phyloP scores from a whole-genome alignment of 495 filamentous ascomycete species.

The Aspergillus avenaceus region DNA sequence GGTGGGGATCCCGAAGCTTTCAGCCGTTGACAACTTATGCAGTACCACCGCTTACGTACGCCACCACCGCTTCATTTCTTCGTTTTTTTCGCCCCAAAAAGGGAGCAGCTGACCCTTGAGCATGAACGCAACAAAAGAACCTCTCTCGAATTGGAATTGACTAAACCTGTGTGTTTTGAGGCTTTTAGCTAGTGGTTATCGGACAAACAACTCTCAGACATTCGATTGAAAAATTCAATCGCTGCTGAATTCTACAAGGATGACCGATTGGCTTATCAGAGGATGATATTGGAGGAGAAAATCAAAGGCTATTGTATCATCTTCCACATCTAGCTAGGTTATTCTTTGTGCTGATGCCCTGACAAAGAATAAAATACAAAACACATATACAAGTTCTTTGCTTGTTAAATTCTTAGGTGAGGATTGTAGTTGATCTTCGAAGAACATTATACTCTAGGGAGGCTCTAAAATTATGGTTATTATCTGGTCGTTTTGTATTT shows the following conservation, averaged over 20 bases:
- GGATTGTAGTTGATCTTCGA: too few relatives aligned
- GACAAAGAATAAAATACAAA: neutral
- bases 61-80: neutral
- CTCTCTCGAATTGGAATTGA: neutral
- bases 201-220: too few relatives aligned
- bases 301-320: neutral
- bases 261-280: too few relatives aligned
- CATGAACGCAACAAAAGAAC: neutral
- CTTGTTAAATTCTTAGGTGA: too few relatives aligned
- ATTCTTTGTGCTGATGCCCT: neutral
- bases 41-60: conserved; percentile 3
- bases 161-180: too few relatives aligned
- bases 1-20: conserved; percentile 3
- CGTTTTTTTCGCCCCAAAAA: neutral
- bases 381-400: too few relatives aligned
- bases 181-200: too few relatives aligned
- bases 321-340: neutral
- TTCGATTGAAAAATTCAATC: too few relatives aligned
- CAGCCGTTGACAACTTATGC: conserved; percentile 5
- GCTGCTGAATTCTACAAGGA: conserved; percentile 14
- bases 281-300: too few relatives aligned
- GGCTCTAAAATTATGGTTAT: neutral
- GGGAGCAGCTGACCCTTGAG: neutral
- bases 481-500: too few relatives aligned
- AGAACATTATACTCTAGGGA: neutral